Conservation (phyloP, 1,284 basidiomycete genomes). For the Cryptococcus sp. region DNA sequence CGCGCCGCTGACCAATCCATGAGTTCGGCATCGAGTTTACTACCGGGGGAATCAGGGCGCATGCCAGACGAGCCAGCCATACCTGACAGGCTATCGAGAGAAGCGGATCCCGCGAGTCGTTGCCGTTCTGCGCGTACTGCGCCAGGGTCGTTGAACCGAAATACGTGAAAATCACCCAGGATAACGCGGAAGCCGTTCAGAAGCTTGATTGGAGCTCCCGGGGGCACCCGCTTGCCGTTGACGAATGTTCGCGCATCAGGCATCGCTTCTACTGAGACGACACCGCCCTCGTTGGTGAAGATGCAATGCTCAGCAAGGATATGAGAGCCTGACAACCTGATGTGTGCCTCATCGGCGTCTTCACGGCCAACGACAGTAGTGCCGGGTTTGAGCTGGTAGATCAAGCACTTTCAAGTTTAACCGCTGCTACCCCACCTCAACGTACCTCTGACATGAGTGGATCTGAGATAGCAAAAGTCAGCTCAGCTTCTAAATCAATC, state of each 20-base stretch:
- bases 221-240: conserved; percentile 83
- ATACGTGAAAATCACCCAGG: conserved; percentile 95
- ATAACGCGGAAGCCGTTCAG: conserved; percentile 93
- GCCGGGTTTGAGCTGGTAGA: conserved; percentile 92
- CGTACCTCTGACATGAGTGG: conserved; percentile 55
- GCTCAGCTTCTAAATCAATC: neutral
- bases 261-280: conserved; percentile 76
- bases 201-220: conserved; percentile 59
- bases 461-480: conserved; percentile 32
- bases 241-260: conserved; percentile 76
- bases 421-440: neutral
- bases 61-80: conserved; percentile 12
- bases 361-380: conserved; percentile 79
- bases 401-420: conserved; percentile 62
- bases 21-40: conserved; percentile 60
- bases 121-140: conserved; percentile 87
- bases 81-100: conserved; percentile 29
- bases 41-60: conserved; percentile 22
- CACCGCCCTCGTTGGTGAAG: conserved; percentile 82
- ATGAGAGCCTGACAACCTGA: conserved; percentile 87
- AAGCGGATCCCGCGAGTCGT: conserved; percentile 52
- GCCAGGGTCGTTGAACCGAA: conserved; percentile 89
- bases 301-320: conserved; percentile 90
- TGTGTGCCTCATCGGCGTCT: conserved; percentile 80
- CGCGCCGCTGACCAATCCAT: conserved; percentile 94